Evolutionary conservation across 2,329 filamentous ascomycete species (phyloP).

Genomic region (Epichloe festucae): DNA sequence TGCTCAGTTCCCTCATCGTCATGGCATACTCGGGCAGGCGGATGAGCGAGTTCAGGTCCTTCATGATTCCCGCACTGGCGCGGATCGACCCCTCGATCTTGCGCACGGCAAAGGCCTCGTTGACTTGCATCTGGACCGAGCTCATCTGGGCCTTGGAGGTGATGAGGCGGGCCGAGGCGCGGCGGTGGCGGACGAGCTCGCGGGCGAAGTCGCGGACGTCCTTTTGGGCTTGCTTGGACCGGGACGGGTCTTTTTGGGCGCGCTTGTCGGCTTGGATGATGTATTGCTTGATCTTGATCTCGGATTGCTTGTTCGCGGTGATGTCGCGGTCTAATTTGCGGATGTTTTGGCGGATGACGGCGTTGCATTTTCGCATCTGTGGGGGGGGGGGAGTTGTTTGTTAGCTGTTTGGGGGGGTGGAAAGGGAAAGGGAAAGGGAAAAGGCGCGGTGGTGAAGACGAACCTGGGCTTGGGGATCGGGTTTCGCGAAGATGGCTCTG

Average conservation of each 20-base stretch:
- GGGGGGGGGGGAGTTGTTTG: background rate
- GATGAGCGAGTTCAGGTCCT: conserved; percentile 81
- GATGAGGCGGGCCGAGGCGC: conserved; percentile 57
- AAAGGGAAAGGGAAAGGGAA: background rate
- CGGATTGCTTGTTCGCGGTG: conserved; percentile 59
- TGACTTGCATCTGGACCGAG: conserved; percentile 94
- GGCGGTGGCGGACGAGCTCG: conserved; percentile 74
- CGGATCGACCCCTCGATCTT: conserved; percentile 91
- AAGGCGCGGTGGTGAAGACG: conserved; percentile 23
- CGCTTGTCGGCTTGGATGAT: conserved; percentile 76
- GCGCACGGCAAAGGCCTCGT: conserved; percentile 86
- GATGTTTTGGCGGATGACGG: conserved; percentile 75
- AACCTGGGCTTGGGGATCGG: conserved; percentile 81
- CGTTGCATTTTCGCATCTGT: conserved; percentile 91
- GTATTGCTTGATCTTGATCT: conserved; percentile 71
- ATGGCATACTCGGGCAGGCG: conserved; percentile 71
- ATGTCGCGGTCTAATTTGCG: conserved; percentile 95
- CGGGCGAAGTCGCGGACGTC: conserved; percentile 82
- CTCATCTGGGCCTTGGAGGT: conserved; percentile 86
- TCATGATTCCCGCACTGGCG: conserved; percentile 86
- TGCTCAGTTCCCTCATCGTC: conserved; percentile 78
- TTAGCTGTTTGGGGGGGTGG: background rate
- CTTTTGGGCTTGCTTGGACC: conserved; percentile 63
- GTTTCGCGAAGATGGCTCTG: conserved; percentile 76
- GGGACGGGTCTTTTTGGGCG: conserved; percentile 65